Base-by-base conservation (phyloP, 1,284 basidiomycete species). In the Ustilago sp. region DNA sequence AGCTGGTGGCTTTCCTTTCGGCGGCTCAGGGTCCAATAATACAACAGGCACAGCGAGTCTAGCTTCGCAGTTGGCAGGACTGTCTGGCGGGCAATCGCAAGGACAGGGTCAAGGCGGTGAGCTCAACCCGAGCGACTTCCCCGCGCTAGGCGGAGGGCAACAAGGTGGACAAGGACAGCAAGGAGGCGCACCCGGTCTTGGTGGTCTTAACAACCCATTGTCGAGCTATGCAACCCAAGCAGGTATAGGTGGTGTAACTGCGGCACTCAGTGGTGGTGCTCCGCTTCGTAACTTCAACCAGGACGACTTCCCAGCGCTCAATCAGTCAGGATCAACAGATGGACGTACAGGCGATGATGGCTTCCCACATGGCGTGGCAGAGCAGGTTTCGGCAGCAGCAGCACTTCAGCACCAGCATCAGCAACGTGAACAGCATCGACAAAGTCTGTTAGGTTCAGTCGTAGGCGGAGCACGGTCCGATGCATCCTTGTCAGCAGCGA, bases 241-340 rank as follows among this genome's bases (percentile, higher is more conserved):
- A 8, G 80, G 80, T 7, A 77, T 76, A 0, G 75, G 63, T 8
- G 72, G 72, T 9, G 64, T 78, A 7, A 52, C 65, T 11, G 61
- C 75, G n/a, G 58, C 63, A 3, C 68, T 74, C 31, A 63, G 76
- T 23, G 68, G 72, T 48, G 72, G 72, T 12, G 72, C 72, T 19
- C 71, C 78, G 7, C 52, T 73, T 47, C 67, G 77, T 11, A 68
- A 79, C 35, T 82, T 82, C 72, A 74, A 71, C 38, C 80, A 78
- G 55, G 83, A 84, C 59, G 83, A 85, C 65, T 85, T 84, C 41
- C 83, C 83, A n/a, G 81, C 83, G 13, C 61, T 85, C 45, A 80
- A 80, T 57, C 80, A 75, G 38, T 54, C 63, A 45, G 64, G 67
- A 11, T 57, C 72, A 32, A 55, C 59, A 53, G 73, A 66, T 41